Evolutionary conservation across 2,329 filamentous ascomycete species (phyloP), one percentile per base, ranked within the genome.

Genomic region (Cordyceps tenuipes): DNA sequence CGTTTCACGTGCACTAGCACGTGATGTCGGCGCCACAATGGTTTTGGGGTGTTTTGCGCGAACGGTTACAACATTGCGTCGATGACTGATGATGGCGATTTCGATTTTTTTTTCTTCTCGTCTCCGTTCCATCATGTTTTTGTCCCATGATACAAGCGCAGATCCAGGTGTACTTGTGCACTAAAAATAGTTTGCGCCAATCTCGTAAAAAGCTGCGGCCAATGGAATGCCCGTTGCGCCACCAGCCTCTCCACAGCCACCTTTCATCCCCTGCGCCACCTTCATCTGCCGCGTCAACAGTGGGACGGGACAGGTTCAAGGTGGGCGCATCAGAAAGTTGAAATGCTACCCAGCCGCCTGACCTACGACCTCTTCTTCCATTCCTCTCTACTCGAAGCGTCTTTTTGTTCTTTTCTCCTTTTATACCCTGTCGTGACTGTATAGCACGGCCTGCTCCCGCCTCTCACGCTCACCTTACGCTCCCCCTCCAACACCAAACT

Each of bases 241-340:
- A 51, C 57, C 57, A 46, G 29, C 57, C 47, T 26, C 57, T 31
- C 57, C 57, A 59, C 57, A 51, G 48, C 29, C 29, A 47, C 57
- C 36, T 51, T 59, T 46, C 5, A 36, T 52, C 17, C 34, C 13
- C 41, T 31, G n/a, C 23, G 15, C 48, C n/a, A 36, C 23, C 57
- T 36, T 39, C 57, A 46, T 39, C 48, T 59, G 57, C 57, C 57
- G 57, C 57, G 57, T 59, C 57, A 59, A 52, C 47, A 51, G 55
- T 50, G 47, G 46, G 55, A 58, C 55, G 47, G 46, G 55, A 58
- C 55, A 17, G 41, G 5, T 8, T 17, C 21, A 49, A 39, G 29
- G 19, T 12, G 44, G 29, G 31, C 19, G 34, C 46, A 36, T 56
- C 29, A 19, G 31, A 26, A 26, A 12, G 8, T 21, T 46, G 48